phyloP scores from a whole-genome alignment of 2,329 filamentous ascomycete genomes.

The Huntiella moniliformis region DNA sequence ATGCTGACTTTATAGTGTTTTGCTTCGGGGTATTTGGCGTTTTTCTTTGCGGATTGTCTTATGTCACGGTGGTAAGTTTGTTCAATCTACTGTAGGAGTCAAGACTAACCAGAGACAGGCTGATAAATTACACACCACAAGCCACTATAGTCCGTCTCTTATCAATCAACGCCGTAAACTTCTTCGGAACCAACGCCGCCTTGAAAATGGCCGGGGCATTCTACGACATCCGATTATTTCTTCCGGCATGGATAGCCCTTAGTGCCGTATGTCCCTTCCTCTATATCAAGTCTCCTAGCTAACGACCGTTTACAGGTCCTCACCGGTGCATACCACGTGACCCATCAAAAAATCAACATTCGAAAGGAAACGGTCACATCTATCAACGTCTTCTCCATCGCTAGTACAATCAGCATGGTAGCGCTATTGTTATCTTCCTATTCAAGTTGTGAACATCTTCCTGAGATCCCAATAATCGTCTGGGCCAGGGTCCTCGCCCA shows the following conservation, averaged over 20 bases:
- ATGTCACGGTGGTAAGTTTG: slow-evolving; percentile 56
- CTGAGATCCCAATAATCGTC: slow-evolving; percentile 36
- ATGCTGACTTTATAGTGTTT: slow-evolving; percentile 35
- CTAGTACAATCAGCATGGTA: slow-evolving; percentile 59
- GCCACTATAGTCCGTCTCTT: slow-evolving; percentile 65
- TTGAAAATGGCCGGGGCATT: slow-evolving; percentile 52
- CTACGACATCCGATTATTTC: slow-evolving; percentile 48
- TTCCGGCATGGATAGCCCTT: slow-evolving; percentile 63
- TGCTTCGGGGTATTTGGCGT: slow-evolving; percentile 59
- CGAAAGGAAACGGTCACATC: slow-evolving; percentile 61
- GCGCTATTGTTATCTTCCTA: slow-evolving; percentile 49
- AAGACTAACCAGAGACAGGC: slow-evolving; percentile 29
- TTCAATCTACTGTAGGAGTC: neutral
- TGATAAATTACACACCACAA: slow-evolving; percentile 65
- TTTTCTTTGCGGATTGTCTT: slow-evolving; percentile 68
- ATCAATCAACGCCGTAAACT: slow-evolving; percentile 55
- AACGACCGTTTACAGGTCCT: slow-evolving; percentile 36
- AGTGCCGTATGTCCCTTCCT: slow-evolving; percentile 36
- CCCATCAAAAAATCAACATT: slow-evolving; percentile 61
- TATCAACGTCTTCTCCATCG: slow-evolving; percentile 58
- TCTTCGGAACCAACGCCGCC: slow-evolving; percentile 55
- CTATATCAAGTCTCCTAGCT: neutral
- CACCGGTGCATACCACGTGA: slow-evolving; percentile 57
- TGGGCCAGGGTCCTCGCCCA: slow-evolving; percentile 20
- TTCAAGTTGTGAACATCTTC: slow-evolving; percentile 39